Conservation (phyloP, 345 rosid species). For the Hibiscus trionum region DNA sequence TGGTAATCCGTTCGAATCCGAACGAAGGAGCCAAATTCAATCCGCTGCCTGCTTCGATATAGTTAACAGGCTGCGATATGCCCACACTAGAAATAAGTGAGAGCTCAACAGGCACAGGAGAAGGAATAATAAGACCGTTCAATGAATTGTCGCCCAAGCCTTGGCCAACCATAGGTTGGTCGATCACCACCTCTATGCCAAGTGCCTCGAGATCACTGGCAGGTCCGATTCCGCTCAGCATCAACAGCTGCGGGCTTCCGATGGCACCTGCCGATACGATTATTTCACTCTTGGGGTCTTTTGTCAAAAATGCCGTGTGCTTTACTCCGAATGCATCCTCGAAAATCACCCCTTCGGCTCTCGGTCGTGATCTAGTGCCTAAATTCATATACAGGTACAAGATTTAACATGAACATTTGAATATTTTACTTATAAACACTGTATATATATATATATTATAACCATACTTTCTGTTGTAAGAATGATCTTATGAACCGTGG, state of each 20-base stretch:
- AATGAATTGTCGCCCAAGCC: constrained; percentile 77
- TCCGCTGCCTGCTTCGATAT: constrained; percentile 65
- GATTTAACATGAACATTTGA: too few relatives aligned
- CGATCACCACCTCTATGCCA: constrained; percentile 37
- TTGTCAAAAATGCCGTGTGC: constrained; percentile 35
- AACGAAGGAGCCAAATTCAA: constrained; percentile 30
- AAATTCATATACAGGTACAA: constrained; percentile 22
- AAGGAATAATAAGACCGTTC: constrained; percentile 55
- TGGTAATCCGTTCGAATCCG: constrained; percentile 31
- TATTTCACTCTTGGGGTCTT: constrained; percentile 40
- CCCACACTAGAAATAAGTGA: constrained; percentile 74
- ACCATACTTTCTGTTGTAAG: constrained; percentile 14
- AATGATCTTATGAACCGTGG: constrained; percentile 51
- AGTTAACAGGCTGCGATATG: constrained; percentile 38
- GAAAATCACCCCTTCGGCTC: constrained; percentile 57
- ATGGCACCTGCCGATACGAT: constrained; percentile 62
- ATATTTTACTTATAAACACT: not conserved
- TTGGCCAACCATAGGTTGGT: constrained; percentile 76
- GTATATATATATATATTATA: too few relatives aligned
- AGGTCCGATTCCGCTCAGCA: constrained; percentile 79
- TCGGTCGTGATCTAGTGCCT: not conserved
- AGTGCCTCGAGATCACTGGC: constrained; percentile 33
- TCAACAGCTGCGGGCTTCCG: constrained; percentile 70
- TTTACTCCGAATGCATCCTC: constrained; percentile 33
- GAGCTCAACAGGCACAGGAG: constrained; percentile 58